Base-by-base conservation (phyloP, 164 flowering plant genomes). In the Liquidambar formosana region DNA sequence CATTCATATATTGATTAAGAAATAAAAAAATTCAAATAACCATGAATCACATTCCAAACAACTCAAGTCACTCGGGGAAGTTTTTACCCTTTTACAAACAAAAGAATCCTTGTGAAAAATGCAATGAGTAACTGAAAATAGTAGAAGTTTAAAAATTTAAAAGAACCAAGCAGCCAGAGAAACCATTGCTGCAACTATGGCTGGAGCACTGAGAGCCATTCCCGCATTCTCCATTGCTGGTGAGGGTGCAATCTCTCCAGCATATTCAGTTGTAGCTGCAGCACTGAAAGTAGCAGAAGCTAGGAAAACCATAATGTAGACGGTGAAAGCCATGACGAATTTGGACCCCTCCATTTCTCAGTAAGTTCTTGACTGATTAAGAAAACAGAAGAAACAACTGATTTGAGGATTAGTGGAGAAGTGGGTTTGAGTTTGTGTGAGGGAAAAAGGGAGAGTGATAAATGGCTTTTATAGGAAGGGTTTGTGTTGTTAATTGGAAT, bases 211-310 rank as follows among this genome's bases (percentile, higher is more conserved):
- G 16, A 76, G 56, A 59, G 61, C 62, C 5, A 46, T 57, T 14
- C 64, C 83, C 28, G 64, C 68, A 43, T 71, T 80, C 61, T 80
- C 64, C 80, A 82, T 78, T 28, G 65, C 68, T 1, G 78, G 86
- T 0, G 82, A 46, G 2, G 82, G 83, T 21, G 83, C 75, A n/a
- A 78, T 69, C 33, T 21, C 73, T 19, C 74, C 78, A 0, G 63
- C 56, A 63, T 79, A 71, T 62, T 79, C 77, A 22, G 22, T 12
- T 5, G 16, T 62, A 38, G 51, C 66, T 0, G 71, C 27, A 2
- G 66, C 59, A 8, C 68, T 43, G 11, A 44, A 58, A 19, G 59
- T 21, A 12, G 75, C 45, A 27, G 60, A 73, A 22, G 68, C 66
- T 63, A 73, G n/a, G 61, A 80, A 22, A 60, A 71, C 56, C 58